A percentile compares a stretch with the other conserved stretches of the same genome.
Evolutionary conservation across 2,329 filamentous ascomycete genomes (phyloP).

Genomic region (Torrubiella hemipterigena): DNA sequence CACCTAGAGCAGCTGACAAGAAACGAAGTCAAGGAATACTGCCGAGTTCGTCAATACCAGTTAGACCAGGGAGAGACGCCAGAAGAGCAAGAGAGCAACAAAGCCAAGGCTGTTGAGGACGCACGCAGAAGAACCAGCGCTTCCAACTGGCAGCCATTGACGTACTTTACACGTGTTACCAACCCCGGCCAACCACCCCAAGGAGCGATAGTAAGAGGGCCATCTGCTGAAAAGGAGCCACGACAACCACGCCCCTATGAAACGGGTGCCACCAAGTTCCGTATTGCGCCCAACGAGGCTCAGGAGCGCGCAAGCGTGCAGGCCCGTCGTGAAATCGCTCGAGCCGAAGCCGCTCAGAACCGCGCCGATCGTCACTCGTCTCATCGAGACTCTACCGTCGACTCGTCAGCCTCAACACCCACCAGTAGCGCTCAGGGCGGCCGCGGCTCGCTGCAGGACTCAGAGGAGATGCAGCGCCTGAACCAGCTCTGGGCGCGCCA

Average conservation of each 20-base stretch:
- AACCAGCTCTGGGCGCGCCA: conserved; percentile 45
- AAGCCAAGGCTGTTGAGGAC: conserved; percentile 37
- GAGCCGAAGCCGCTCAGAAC: conserved; percentile 37
- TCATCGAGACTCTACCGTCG: conserved; percentile 20
- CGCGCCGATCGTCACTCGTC: conserved; percentile 36
- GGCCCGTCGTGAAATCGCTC: conserved; percentile 38
- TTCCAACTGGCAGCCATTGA: conserved; percentile 8
- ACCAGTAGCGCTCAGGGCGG: conserved; percentile 16
- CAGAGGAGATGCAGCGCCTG: conserved; percentile 35
- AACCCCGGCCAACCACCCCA: background rate
- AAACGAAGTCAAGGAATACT: conserved; percentile 51
- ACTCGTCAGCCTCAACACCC: conserved; percentile 12
- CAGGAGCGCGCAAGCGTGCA: conserved; percentile 36
- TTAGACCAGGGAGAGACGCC: conserved; percentile 39
- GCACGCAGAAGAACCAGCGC: conserved; percentile 31
- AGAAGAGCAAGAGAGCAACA: conserved; percentile 36
- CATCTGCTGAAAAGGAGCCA: no score
- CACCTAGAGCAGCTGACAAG: conserved; percentile 39
- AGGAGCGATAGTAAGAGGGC: no score
- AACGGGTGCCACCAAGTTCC: background rate
- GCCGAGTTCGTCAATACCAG: conserved; percentile 47
- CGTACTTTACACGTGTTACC: conserved; percentile 10
- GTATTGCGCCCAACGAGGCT: conserved; percentile 9
- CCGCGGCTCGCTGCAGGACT: conserved; percentile 29
- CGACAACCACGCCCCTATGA: background rate